Evolutionary conservation across 805 yeast species (phyloP), one percentile per base, ranked within the genome.

Genomic region (Candida jianshihensis): DNA sequence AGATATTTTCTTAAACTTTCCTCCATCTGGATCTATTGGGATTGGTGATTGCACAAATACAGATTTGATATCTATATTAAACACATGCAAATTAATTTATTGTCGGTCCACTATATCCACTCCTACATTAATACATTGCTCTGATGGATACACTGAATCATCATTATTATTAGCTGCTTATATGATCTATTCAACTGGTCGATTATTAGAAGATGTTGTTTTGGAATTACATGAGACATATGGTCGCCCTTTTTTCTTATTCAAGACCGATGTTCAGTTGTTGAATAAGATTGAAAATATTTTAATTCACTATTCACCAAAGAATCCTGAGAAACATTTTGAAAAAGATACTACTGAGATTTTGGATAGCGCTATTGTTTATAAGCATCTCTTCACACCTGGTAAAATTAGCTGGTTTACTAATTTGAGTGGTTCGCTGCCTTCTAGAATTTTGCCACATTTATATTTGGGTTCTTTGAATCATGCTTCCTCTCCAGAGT

Each of bases 141-240:
- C 84, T 2, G 96, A 90, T 59, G 97, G 97, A 0, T 90, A 89
- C 57, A 86, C 96, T 0, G 96, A 88, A 53, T 81, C 89, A 35
- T 77, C 95, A 5, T 66, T 90, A n/a, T 58, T 89, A 27, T 73
- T 76, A 1, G 61, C 86, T 25, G 73, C 88, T 38, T 89, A 73
- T 48, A 46, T 82, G 39, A 81, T 90, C 39, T 90, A 81, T 58
- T 56, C 84, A 2, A 71, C 79, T 36, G 75, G 81, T 27, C 51
- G 75, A 15, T 46, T 72, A 0, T 57, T 85, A 11, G 78, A 81
- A 19, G 78, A 81, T 27, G 89, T 88, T 1, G 65, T 82, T 42
- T 50, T 81, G 15, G 70, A 71, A 40, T 58, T 86, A 35, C 96
- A 88, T 54, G 45, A 53, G 29, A 65, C 67, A 13, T 73, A 70